A percentile compares a stretch with the other conserved stretches of the same genome.
phyloP scores from a whole-genome alignment of 768 basidiomycete species.

The Mycena vulgaris region DNA sequence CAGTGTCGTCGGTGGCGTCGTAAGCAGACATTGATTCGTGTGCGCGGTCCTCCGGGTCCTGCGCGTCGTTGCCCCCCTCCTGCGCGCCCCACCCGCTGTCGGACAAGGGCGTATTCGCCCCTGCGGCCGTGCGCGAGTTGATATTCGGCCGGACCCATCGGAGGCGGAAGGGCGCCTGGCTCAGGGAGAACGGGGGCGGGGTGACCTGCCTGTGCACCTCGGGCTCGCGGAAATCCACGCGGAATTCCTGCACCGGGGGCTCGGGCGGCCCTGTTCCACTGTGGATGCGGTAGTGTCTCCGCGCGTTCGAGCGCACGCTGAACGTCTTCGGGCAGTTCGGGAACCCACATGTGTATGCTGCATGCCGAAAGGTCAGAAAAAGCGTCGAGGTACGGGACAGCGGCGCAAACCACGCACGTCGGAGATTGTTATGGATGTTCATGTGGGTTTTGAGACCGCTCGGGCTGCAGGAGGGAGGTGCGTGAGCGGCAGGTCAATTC shows the following conservation, averaged over 20 bases:
- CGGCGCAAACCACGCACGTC: slow-evolving; percentile 63
- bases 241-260: not conserved
- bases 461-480: slow-evolving; percentile 50
- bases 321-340: slow-evolving; percentile 77
- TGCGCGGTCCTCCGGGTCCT: too few species aligned
- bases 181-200: not conserved
- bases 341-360: slow-evolving; percentile 70
- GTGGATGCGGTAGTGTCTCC: slow-evolving; percentile 84
- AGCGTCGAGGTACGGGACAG: not conserved
- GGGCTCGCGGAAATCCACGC: slow-evolving; percentile 3
- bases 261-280: slow-evolving; percentile 57
- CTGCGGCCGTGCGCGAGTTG: not conserved
- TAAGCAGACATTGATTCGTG: too few species aligned
- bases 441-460: slow-evolving; percentile 72
- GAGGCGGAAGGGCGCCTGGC: slow-evolving; percentile 19
- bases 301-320: slow-evolving; percentile 86
- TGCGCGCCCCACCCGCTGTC: not conserved
- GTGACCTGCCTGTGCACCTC: not conserved
- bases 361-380: not conserved
- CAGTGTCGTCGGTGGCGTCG: too few species aligned
- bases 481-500: not conserved
- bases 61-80: too few species aligned
- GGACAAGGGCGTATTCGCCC: not conserved
- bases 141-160: slow-evolving; percentile 20
- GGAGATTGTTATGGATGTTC: slow-evolving; percentile 69